phyloP scores from a whole-genome alignment of 805 yeast species.

The Barnettozyma californica region DNA sequence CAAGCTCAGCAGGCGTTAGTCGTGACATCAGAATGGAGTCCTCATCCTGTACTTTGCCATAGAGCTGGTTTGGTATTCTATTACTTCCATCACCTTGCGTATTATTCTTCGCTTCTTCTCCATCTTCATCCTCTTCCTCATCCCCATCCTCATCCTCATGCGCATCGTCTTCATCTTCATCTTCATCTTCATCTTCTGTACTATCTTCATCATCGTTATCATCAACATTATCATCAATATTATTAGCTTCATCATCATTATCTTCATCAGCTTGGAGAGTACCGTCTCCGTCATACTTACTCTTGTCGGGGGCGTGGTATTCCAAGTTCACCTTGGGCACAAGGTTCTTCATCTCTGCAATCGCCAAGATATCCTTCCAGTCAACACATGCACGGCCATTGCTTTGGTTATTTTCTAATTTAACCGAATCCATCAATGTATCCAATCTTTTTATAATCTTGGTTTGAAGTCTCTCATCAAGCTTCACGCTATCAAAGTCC shows the following conservation, averaged over 20 bases:
- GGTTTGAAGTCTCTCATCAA: neutral
- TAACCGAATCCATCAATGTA: neutral
- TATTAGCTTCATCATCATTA: neutral
- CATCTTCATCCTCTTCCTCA: neutral
- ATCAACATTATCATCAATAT: neutral
- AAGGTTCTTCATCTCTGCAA: neutral
- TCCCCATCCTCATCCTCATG: neutral
- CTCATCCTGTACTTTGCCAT: neutral
- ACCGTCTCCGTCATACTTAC: neutral
- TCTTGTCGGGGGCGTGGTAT: neutral
- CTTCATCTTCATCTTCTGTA: neutral
- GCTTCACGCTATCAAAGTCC: neutral
- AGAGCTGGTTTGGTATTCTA: neutral
- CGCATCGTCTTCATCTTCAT: neutral
- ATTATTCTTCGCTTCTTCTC: neutral
- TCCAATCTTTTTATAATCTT: neutral
- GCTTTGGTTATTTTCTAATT: neutral
- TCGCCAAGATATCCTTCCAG: neutral
- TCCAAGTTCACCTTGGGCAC: neutral
- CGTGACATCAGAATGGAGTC: neutral
- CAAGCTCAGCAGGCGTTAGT: neutral
- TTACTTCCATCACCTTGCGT: neutral
- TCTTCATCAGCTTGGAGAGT: neutral
- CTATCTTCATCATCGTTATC: neutral
- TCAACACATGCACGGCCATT: neutral